phyloP scores from a whole-genome alignment of 31 red algal species.

The Asparagopsis taxiformis region DNA sequence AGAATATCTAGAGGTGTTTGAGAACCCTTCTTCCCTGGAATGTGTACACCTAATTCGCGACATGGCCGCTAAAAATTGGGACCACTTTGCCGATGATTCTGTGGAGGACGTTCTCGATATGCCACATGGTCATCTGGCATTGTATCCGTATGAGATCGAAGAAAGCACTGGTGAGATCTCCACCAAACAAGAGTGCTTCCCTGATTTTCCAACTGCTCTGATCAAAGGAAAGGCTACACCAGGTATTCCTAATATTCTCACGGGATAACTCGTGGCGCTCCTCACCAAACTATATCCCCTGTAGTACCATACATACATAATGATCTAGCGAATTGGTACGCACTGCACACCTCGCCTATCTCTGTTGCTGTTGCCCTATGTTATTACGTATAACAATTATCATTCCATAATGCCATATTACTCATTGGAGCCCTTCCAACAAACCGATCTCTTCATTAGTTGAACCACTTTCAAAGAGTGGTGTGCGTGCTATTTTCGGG shows the following conservation, averaged over 20 bases:
- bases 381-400: too few species aligned
- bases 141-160: conserved; percentile 64
- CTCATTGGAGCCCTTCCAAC: too few species aligned
- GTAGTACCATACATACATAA: not conserved
- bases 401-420: too few species aligned
- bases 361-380: too few species aligned
- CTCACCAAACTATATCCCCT: not conserved
- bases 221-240: conserved; percentile 66
- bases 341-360: too few species aligned
- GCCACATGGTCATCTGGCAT: conserved; percentile 65
- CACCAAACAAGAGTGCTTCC: conserved; percentile 19
- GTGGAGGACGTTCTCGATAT: conserved; percentile 25
- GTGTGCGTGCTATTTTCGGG: too few species aligned
- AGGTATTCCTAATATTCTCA: conserved; percentile 66
- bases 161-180: conserved; percentile 46
- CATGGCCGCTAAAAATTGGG: conserved; percentile 54
- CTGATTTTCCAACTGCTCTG: conserved; percentile 54
- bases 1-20: conserved; percentile 43
- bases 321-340: not conserved
- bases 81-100: conserved; percentile 48
- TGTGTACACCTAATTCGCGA: conserved; percentile 60
- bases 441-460: too few species aligned
- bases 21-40: conserved; percentile 50
- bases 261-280: conserved; percentile 11
- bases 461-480: too few species aligned